Base-by-base conservation (phyloP, 2,329 filamentous ascomycete species). In the Xylariales sp. region DNA sequence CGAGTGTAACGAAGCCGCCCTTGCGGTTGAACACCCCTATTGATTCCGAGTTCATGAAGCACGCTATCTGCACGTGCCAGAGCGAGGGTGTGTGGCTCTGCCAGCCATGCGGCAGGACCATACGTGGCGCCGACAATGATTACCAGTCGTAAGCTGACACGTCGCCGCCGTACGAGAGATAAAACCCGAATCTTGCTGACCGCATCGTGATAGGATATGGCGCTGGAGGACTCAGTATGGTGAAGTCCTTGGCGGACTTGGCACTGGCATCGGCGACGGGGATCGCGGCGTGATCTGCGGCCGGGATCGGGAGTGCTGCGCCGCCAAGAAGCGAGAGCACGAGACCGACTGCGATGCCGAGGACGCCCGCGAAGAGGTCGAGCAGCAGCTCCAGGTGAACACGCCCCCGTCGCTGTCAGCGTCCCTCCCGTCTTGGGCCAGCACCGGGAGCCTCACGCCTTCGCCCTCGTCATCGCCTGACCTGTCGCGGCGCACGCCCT, bases 271-370 rank as follows among this genome's bases (percentile, higher is more conserved):
- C 20, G 88, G 89, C 29, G 88, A 95, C 50, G 89, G 88, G 21
- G 83, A 89, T 52, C 83, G 91, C 50, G 90, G 89, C 20, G 88
- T 96, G 12, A 81, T 88, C 46, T 97, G 90, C 56, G 90, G 88
- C 0, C 79, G 88, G n/a, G 83, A 82, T 28, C 66, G 67, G n/a
- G 60, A 70, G 24, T 97, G 90, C 61, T 74, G 89, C n/a, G 85
- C 80, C 1, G 83, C 84, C 5, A 74, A 80, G 42, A 81, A 86
- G 49, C 81, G 87, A 21, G 87, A 93, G 59, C 81, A 91, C 37
- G 88, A 96, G 56, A 83, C 85, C 4, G 88, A 93, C 55, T 91
- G 86, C 55, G 85, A 90, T 55, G 83, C 83, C n/a, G 83, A 86
- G 40, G 85, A 89, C 49, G 74, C 79, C 5, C 70, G 75, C 2